Percentiles rank a stretch among this genome's conserved stretches.
phyloP scores from a whole-genome alignment of 2,329 filamentous ascomycete species.

The Parastagonospora nodorum region DNA sequence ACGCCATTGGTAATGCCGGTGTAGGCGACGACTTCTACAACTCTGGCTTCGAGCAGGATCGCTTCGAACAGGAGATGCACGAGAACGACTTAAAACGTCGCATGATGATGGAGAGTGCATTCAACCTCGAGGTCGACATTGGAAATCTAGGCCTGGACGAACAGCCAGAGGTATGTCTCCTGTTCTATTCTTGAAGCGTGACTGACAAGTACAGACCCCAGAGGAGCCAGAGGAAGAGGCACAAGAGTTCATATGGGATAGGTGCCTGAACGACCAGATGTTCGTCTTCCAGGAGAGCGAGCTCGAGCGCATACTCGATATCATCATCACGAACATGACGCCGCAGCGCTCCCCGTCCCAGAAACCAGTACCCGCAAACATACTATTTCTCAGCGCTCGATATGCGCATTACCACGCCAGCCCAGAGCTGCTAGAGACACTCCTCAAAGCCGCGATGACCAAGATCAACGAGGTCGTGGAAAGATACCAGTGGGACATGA shows the following conservation, averaged over 20 bases:
- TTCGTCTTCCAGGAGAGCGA: conserved; percentile 98
- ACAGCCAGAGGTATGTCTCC: conserved; percentile 75
- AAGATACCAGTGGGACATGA: conserved; percentile 98
- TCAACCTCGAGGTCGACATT: conserved; percentile 93
- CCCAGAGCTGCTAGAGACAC: conserved; percentile 76
- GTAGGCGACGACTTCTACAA: conserved; percentile 92
- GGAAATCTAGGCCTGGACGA: conserved; percentile 96
- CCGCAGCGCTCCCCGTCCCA: conserved; percentile 95
- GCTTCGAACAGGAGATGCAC: conserved; percentile 95
- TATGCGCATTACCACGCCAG: conserved; percentile 98
- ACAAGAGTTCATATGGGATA: conserved; percentile 94
- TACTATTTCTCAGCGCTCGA: conserved; percentile 91
- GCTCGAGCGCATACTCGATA: conserved; percentile 87
- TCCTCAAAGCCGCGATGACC: conserved; percentile 86
- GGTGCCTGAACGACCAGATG: conserved; percentile 97
- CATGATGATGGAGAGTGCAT: conserved; percentile 99
- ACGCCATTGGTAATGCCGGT: conserved; percentile 80
- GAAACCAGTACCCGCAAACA: conserved; percentile 95
- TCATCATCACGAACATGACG: conserved; percentile 97
- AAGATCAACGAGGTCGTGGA: conserved; percentile 98
- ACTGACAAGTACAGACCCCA: conserved; percentile 36
- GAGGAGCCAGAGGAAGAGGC: conserved; percentile 88
- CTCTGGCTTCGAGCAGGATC: conserved; percentile 86
- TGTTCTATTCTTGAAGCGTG: conserved; percentile 17
- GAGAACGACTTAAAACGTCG: conserved; percentile 93